A percentile compares a stretch with the other conserved stretches of the same genome.
These are phyloP conservation scores for Ajuga chamaepitys DNA, from an alignment of 257 asterid species.

Conservation along the genomic window DNA sequence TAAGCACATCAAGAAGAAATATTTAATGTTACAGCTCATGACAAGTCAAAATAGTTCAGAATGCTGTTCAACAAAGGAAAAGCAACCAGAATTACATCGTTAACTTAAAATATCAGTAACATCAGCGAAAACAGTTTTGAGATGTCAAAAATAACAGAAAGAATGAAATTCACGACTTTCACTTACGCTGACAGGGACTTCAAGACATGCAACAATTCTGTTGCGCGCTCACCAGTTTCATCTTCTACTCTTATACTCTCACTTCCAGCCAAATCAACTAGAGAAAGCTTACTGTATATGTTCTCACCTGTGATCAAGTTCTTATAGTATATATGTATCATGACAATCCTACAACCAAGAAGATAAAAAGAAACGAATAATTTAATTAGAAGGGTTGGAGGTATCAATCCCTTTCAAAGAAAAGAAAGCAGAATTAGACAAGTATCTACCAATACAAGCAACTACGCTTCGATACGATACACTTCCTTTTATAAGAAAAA, in stretches of 20 bases:
- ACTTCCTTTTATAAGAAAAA: no score
- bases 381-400: constrained; percentile 4
- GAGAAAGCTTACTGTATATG: constrained; percentile 79
- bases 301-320: constrained; percentile 89
- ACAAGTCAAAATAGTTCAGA: constrained; percentile 5
- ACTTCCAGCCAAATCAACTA: constrained; percentile 96
- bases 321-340: constrained; percentile 70
- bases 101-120: not conserved
- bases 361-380: constrained; percentile 10
- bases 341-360: constrained; percentile 63
- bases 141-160: constrained; percentile 17
- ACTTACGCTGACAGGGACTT: constrained; percentile 94
- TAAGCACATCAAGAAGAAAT: constrained; percentile 3
- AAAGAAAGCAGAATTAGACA: constrained; percentile 3
- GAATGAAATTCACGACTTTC: constrained; percentile 14
- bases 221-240: constrained; percentile 69
- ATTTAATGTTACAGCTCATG: constrained; percentile 12
- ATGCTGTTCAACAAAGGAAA: not conserved
- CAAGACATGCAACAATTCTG: constrained; percentile 86
- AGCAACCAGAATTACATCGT: not conserved
- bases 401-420: not conserved
- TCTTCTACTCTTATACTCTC: constrained; percentile 50
- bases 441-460: not conserved
- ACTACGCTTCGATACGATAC: not conserved
- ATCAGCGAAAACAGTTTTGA: constrained; percentile 1